A percentile compares a stretch with the other conserved stretches of the same genome.
phyloP scores from a whole-genome alignment of 1,284 basidiomycete genomes.

The Cerioporus squamosus region DNA sequence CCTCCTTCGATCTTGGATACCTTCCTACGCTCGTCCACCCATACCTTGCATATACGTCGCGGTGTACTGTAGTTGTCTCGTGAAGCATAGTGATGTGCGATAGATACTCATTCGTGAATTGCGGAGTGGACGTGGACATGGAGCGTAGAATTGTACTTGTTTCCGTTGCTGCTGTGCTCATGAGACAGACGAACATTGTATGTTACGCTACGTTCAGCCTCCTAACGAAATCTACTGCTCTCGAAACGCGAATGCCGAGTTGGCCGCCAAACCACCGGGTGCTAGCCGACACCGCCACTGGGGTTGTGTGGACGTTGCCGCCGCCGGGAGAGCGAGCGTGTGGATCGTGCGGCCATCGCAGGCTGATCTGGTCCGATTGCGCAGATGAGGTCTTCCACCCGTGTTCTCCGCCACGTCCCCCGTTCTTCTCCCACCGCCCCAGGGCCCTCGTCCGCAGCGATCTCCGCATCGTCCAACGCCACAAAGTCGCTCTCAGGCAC shows the following conservation, averaged over 20 bases:
- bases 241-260: too few relatives aligned
- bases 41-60: neutral
- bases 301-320: too few relatives aligned
- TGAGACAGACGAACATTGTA: conserved; percentile 1
- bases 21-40: neutral
- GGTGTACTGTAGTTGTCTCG: conserved; percentile 4
- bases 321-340: too few relatives aligned
- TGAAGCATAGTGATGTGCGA: conserved; percentile 1
- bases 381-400: neutral
- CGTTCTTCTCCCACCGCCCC: neutral
- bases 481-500: neutral
- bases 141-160: conserved; percentile 3
- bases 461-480: neutral
- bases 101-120: neutral
- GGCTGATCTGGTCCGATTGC: neutral
- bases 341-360: too few relatives aligned
- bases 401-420: neutral
- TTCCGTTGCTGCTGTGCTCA: neutral
- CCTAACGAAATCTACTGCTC: neutral
- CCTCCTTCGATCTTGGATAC: neutral
- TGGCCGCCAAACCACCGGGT: too few relatives aligned
- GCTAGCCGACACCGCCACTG: too few relatives aligned
- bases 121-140: neutral
- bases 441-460: neutral
- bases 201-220: conserved; percentile 8